Conservation (phyloP, 768 basidiomycete genomes). For the Trametes meyenii region DNA sequence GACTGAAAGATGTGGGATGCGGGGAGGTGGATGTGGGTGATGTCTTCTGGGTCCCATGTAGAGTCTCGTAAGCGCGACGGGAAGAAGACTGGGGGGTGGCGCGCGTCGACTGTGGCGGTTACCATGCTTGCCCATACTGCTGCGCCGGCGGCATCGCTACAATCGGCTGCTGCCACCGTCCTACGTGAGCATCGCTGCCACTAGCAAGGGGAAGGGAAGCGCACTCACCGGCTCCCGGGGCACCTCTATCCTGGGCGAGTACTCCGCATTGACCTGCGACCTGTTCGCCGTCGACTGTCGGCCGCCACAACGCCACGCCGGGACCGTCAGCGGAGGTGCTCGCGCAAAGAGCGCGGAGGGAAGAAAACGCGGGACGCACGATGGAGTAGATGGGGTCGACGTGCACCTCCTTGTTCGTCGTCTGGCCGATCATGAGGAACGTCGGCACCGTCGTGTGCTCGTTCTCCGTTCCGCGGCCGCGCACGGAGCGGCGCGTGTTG, state of each 20-base stretch:
- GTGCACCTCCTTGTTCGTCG: constrained; percentile 25
- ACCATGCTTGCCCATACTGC: constrained; percentile 16
- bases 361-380: constrained; percentile 4
- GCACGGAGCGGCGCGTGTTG: constrained; percentile 59
- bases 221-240: constrained; percentile 15
- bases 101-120: background rate
- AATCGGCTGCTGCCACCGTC: background rate
- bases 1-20: background rate
- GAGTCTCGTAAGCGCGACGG: no score
- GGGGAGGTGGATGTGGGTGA: background rate
- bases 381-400: constrained; percentile 14
- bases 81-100: no score
- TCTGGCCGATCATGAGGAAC: constrained; percentile 35
- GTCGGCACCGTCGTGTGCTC: constrained; percentile 31
- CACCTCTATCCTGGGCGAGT: constrained; percentile 16
- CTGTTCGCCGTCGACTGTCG: background rate
- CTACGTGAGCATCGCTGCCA: background rate
- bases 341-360: background rate
- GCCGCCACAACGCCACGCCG: no score
- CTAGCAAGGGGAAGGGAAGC: no score
- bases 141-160: constrained; percentile 9
- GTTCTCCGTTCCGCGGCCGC: constrained; percentile 57
- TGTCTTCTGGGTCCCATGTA: background rate
- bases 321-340: background rate
- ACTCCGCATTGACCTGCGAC: constrained; percentile 3